A percentile compares a stretch with the other conserved stretches of the same genome.
These are phyloP conservation scores for Colletotrichum higginsianum DNA, from an alignment of 2,329 filamentous ascomycete genomes.

Conservation along the genomic window DNA sequence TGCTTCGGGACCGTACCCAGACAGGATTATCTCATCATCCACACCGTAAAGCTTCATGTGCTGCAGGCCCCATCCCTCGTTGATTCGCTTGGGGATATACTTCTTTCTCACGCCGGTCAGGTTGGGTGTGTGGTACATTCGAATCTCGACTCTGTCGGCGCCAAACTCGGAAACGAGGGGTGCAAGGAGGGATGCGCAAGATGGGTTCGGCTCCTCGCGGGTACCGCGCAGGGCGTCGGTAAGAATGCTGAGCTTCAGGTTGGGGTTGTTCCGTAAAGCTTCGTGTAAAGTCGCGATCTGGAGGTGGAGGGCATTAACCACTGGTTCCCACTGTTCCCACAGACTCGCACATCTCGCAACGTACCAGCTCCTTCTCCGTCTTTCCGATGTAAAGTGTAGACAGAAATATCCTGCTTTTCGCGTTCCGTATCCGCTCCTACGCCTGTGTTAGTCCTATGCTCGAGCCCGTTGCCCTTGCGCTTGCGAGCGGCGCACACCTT, in stretches of 20 bases:
- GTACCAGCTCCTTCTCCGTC: conserved; percentile 86
- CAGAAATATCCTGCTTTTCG: conserved; percentile 86
- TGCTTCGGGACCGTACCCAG: conserved; percentile 70
- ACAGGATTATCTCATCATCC: conserved; percentile 95
- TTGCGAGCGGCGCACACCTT: conserved; percentile 72
- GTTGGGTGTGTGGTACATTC: conserved; percentile 99
- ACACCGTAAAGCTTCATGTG: conserved; percentile 99
- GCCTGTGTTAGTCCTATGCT: conserved; percentile 15
- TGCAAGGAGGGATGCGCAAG: conserved; percentile 89
- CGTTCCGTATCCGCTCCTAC: conserved; percentile 84
- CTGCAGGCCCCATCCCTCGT: conserved; percentile 97
- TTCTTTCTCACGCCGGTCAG: conserved; percentile 89
- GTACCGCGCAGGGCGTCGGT: conserved; percentile 94
- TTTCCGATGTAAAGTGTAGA: conserved; percentile 98
- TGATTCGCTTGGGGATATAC: conserved; percentile 88
- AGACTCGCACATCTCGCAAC: conserved; percentile 36
- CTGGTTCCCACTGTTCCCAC: too few species aligned
- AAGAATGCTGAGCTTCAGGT: conserved; percentile 87
- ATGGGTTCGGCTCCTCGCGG: conserved; percentile 87
- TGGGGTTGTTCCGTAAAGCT: conserved; percentile 80
- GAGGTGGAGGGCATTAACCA: not conserved
- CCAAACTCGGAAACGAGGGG: conserved; percentile 90
- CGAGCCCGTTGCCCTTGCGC: not conserved
- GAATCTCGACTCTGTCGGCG: conserved; percentile 85
- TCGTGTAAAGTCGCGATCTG: conserved; percentile 83